These are phyloP conservation scores for Oryza glumipatula DNA, from an alignment of 176 grass and related monocot species.

Conservation along the genomic window DNA sequence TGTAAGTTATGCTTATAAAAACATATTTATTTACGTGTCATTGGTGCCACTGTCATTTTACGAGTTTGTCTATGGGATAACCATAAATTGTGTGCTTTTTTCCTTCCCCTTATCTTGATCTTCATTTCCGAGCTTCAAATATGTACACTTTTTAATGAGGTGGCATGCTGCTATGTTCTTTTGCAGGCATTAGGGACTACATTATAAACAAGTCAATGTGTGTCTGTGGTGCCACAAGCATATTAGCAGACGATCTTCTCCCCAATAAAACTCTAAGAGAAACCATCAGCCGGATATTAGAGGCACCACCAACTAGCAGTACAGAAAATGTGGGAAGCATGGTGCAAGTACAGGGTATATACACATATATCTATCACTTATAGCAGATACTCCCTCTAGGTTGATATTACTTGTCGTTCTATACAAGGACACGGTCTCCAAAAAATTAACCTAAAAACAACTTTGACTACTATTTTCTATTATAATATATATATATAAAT, in stretches of 20 bases:
- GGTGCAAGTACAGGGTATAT: conserved; percentile 77
- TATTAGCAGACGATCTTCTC: conserved; percentile 94
- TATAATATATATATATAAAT: too few species aligned
- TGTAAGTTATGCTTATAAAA: conserved; percentile 55
- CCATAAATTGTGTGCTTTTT: background rate
- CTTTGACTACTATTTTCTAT: too few species aligned
- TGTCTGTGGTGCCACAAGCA: conserved; percentile 84
- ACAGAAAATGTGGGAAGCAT: conserved; percentile 83
- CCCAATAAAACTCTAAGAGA: conserved; percentile 96
- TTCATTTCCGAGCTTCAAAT: conserved; percentile 34
- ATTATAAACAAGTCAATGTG: conserved; percentile 84
- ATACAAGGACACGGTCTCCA: too few species aligned
- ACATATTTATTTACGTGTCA: background rate
- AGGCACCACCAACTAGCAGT: conserved; percentile 84
- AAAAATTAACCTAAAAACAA: too few species aligned
- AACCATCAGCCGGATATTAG: conserved; percentile 90
- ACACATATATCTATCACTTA: conserved; percentile 32
- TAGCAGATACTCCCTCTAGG: conserved; percentile 5
- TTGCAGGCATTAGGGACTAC: conserved; percentile 87
- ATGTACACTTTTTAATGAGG: background rate
- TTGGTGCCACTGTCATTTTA: conserved; percentile 30
- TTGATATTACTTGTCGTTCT: too few species aligned
- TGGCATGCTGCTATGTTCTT: conserved; percentile 44
- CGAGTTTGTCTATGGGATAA: conserved; percentile 4
- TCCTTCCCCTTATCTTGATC: background rate